Evolutionary conservation across 2,329 filamentous ascomycete genomes (phyloP).

Genomic region (Claviceps paspali): DNA sequence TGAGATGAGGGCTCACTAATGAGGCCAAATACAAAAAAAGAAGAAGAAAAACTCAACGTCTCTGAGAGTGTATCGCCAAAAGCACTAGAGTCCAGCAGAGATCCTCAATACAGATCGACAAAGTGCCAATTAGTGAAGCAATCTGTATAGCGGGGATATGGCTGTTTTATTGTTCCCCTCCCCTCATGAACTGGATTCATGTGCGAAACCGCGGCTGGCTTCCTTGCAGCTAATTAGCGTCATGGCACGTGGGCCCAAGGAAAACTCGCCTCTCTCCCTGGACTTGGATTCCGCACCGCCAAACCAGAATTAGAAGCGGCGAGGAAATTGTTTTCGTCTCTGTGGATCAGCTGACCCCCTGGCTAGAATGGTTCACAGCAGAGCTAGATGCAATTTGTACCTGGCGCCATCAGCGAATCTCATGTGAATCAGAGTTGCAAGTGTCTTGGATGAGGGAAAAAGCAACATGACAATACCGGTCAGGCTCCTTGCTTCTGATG

Average conservation of each 20-base stretch:
- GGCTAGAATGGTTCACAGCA: background rate
- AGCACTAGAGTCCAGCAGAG: too few species aligned
- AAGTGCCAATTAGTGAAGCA: too few species aligned
- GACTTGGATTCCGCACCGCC: background rate
- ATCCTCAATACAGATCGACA: too few species aligned
- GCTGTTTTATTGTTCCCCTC: too few species aligned
- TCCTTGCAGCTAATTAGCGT: background rate
- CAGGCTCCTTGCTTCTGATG: background rate
- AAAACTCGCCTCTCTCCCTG: background rate
- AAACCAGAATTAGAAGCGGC: background rate
- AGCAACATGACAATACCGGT: constrained; percentile 5
- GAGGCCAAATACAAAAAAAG: too few species aligned
- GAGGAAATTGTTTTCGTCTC: background rate
- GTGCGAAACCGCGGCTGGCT: too few species aligned
- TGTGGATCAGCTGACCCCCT: constrained; percentile 1
- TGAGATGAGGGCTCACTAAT: too few species aligned
- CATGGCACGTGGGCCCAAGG: background rate
- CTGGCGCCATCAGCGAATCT: background rate
- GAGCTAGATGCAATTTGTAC: background rate
- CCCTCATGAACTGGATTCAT: too few species aligned
- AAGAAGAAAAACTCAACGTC: too few species aligned
- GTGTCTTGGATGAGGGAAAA: constrained; percentile 5
- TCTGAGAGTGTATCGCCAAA: too few species aligned
- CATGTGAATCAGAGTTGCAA: constrained; percentile 6
- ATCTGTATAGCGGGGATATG: too few species aligned